Evolutionary conservation across 2,329 filamentous ascomycete species (phyloP), one percentile per base, ranked within the genome.

Genomic region (Microascus cirrosus): DNA sequence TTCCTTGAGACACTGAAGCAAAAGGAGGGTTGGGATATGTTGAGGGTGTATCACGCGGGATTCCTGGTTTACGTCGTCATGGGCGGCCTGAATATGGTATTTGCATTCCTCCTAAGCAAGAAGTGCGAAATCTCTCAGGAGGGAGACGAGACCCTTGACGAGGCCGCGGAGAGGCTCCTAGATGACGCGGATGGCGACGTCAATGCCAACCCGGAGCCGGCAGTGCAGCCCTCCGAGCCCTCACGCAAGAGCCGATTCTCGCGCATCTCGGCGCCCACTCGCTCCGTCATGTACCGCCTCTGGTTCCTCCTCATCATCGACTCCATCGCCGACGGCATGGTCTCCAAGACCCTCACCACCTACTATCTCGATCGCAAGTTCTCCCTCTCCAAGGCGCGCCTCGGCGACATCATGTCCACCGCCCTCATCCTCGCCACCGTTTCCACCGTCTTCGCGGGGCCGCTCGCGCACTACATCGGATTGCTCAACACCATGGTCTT

Each of bases 401-500:
- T 87, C 0, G 84, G 84, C 50, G 80, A 84, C 62, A 77, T 86
- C 51, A 73, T 78, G 35, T 82, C 80, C 1, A 69, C 72, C 5
- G 74, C 72, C 42, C 77, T 84, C 68, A 68, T 86, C 63, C 71
- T 85, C 8, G 75, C 75, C 6, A 74, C 79, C 2, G 63, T 81
- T 20, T 79, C 78, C 0, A 76, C 78, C 2, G 69, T 83, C 24
- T 82, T 85, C 60, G 80, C 81, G 0, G 80, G 79, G 0, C 82
- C 83, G 0, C 69, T 85, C 2, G 74, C 81, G 0, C 77, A 80
- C 15, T 74, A 76, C 61, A 77, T 86, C 22, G 83, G 83, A 1
- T 73, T 85, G 1, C 77, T 85, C 65, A 85, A 84, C 66, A 85
- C 83, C 64, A 87, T 83, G 80, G 80, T 82, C 1, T 82, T 82